Evolutionary conservation across 1,284 basidiomycete genomes (phyloP), one percentile per base, ranked within the genome.

Genomic region (Fistulinella staudtii): DNA sequence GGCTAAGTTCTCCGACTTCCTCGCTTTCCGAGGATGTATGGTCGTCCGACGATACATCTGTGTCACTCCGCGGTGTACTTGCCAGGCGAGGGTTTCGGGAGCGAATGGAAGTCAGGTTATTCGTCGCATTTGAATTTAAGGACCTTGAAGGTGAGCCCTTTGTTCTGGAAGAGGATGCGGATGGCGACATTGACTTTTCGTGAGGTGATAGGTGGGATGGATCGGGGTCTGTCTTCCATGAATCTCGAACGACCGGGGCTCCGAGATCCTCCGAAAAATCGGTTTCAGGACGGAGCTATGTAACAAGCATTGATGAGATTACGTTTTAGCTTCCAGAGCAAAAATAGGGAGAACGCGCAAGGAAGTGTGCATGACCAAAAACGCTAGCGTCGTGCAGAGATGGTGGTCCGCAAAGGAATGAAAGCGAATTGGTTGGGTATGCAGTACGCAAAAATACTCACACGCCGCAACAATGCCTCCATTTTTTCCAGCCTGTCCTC

Each of bases 401-500:
- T 31, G 10, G 18, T 30, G 11, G 36, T 4, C 15, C 33, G 28
- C 39, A 23, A 22, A 30, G 14, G 15, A 36, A 36, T 34, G 13
- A 22, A 39, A 40, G 21, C 2, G 9, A 25, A 17, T 4, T 7
- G 22, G 21, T 9, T 11, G 25, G 22, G 22, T 20, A 18, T 13
- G 35, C 34, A 14, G 27, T 8, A 33, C 17, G 40, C 18, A 46
- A 46, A 41, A 25, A 43, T 30, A 70, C 78, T 66, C 54, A 86
- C 85, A 62, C 80, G 74, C 55, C 75, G 74, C 33, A 92, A 64
- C 3, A 93, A 66, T 1, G 72, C 66, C 58, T 92, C 89, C 60
- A 91, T 71, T 45, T 74, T 77, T 53, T 85, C 84, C 36, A 90
- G 64, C 45, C 81, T 77, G 57, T 89, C 83, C 63, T 93, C 90